Base-by-base conservation (phyloP, 495 filamentous ascomycete genomes). In the Podospora pseudopauciseta region DNA sequence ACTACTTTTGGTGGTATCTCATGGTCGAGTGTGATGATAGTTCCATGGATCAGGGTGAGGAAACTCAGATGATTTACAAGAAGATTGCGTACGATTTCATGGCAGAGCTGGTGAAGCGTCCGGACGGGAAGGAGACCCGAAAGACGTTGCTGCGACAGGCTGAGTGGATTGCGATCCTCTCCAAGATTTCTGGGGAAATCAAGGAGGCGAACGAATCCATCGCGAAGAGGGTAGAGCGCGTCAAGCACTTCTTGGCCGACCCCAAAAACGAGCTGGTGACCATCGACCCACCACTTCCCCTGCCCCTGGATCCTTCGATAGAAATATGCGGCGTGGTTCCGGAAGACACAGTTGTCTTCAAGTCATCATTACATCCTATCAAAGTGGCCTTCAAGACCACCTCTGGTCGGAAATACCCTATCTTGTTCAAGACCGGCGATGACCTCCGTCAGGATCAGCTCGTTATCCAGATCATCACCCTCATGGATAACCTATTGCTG, bases 381-480 rank as follows among this genome's bases (percentile, higher is more conserved):
- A 90, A 92, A 69, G 86, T 98, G n/a, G 90, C 91, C 39, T 96
- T 98, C 80, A 93, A 90, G 75, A 96, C 93, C 0, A 82, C 85
- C 1, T 85, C 88, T 5, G 91, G 90, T 4, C 82, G 83, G 54
- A 90, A 89, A 68, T 98, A 98, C 76, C 90, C 93, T 19, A 89
- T 99, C 63, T 88, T 97, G 59, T 98, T 98, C 86, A 99, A 99
- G 78, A 93, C 93, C 3, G 95, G 95, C 55, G 95, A 99, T 74
- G 95, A 99, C 74, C 85, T 99, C 54, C 91, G 95, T 0, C 95
- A 99, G 79, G 95, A 99, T 73, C 95, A 99, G 77, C 87, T 99
- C 0, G 93, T 98, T 60, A 96, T 99, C 69, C 95, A 99, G 70
- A 97, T 98, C 72, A 96, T 99, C 77, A 96, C 90, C 1, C 85